Conservation (phyloP, 1,139 yeast species). For the Kluyveromyces marxianus region DNA sequence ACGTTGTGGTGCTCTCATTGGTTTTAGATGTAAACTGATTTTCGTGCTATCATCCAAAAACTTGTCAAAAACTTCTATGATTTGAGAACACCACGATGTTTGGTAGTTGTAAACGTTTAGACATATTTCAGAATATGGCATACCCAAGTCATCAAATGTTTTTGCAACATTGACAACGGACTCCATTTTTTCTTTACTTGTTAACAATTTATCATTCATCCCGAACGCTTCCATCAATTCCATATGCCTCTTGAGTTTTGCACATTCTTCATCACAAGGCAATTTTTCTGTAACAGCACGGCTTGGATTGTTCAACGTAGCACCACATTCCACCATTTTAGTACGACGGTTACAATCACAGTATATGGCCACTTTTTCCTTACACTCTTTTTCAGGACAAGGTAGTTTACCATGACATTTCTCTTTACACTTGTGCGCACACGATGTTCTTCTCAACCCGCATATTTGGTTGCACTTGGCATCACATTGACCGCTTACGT, state of each 20-base stretch:
- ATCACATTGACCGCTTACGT: slow-evolving; percentile 32
- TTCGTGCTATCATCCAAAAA: slow-evolving; percentile 39
- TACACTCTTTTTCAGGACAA: slow-evolving; percentile 48
- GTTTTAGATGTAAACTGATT: slow-evolving; percentile 49
- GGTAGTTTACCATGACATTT: slow-evolving; percentile 57
- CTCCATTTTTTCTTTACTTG: slow-evolving; percentile 17
- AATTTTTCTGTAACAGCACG: slow-evolving; percentile 19
- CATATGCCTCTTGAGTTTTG: slow-evolving; percentile 48
- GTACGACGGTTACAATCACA: slow-evolving; percentile 62
- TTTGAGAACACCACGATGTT: slow-evolving; percentile 53
- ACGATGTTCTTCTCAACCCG: slow-evolving; percentile 39
- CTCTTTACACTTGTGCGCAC: slow-evolving; percentile 58
- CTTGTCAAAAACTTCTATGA: slow-evolving; percentile 46
- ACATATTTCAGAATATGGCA: slow-evolving; percentile 39
- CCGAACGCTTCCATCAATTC: slow-evolving; percentile 59
- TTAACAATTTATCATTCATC: slow-evolving; percentile 12
- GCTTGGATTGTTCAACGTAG: slow-evolving; percentile 30
- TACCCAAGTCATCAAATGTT: slow-evolving; percentile 22
- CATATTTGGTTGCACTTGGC: slow-evolving; percentile 50
- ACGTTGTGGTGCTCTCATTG: slow-evolving; percentile 66
- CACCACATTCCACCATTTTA: slow-evolving; percentile 46
- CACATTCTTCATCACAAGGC: slow-evolving; percentile 70
- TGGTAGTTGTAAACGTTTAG: slow-evolving; percentile 44
- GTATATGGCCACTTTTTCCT: slow-evolving; percentile 40
- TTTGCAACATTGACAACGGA: slow-evolving; percentile 12